Conservation (phyloP, 2,329 filamentous ascomycete genomes). For the Aureobasidium lini region DNA sequence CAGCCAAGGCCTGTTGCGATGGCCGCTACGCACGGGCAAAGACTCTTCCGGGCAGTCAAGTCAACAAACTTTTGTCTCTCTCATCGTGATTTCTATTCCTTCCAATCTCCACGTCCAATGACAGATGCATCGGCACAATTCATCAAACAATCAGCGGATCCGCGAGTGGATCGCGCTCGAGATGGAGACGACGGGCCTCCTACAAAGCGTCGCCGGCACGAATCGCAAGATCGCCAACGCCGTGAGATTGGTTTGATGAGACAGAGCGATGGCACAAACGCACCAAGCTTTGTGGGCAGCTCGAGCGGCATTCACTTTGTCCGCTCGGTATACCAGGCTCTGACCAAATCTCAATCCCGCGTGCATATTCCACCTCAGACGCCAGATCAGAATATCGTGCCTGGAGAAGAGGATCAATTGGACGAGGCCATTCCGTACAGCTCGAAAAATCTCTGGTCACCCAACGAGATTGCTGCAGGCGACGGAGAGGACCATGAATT, state of each 20-base stretch:
- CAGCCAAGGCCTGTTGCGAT: too few relatives aligned
- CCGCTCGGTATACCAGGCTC: constrained; percentile 45
- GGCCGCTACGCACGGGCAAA: not conserved
- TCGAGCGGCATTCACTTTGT: constrained; percentile 55
- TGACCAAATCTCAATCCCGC: constrained; percentile 24
- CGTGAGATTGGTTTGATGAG: constrained; percentile 47
- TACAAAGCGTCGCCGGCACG: not conserved
- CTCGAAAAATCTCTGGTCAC: constrained; percentile 22
- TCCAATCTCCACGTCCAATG: not conserved
- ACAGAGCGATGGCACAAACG: constrained; percentile 38
- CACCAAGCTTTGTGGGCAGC: constrained; percentile 50
- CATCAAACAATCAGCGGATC: not conserved
- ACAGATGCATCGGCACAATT: not conserved
- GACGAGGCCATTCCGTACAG: constrained; percentile 21
- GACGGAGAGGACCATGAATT: constrained; percentile 39
- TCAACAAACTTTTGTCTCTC: not conserved
- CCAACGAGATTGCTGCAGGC: constrained; percentile 29
- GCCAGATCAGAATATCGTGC: constrained; percentile 39
- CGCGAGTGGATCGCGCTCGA: not conserved
- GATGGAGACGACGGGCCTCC: not conserved
- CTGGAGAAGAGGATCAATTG: constrained; percentile 51
- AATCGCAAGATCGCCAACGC: constrained; percentile 16
- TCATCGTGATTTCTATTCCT: not conserved
- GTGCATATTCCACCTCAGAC: constrained; percentile 10
- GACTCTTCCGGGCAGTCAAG: not conserved